phyloP scores from a whole-genome alignment of 1,284 basidiomycete genomes.

The Rhizoctonia solani region DNA sequence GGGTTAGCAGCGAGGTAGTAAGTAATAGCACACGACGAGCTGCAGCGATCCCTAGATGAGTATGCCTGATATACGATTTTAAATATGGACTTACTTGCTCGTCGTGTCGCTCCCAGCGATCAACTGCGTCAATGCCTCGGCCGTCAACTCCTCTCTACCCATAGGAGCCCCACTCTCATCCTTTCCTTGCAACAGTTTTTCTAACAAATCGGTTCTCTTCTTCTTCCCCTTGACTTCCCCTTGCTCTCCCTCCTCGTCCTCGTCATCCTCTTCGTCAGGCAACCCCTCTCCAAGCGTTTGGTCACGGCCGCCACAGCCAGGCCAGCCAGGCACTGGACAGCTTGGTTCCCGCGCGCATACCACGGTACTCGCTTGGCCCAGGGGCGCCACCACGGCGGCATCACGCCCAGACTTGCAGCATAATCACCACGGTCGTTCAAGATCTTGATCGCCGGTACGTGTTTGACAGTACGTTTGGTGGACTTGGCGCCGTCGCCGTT shows the following conservation, averaged over 20 bases:
- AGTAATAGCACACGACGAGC: conserved; percentile 83
- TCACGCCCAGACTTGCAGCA: conserved; percentile 79
- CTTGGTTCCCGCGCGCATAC: conserved; percentile 70
- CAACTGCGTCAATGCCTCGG: conserved; percentile 83
- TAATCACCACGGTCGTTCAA: conserved; percentile 90
- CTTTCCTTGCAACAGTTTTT: conserved; percentile 74
- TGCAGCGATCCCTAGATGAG: conserved; percentile 42
- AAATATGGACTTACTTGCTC: conserved; percentile 64
- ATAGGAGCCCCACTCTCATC: conserved; percentile 80
- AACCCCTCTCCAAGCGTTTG: conserved; percentile 61
- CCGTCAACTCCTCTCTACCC: conserved; percentile 80
- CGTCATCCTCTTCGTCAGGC: conserved; percentile 64
- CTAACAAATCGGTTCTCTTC: conserved; percentile 79
- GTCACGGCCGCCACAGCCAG: conserved; percentile 78
- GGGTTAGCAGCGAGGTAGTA: conserved; percentile 78
- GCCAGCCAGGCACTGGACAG: conserved; percentile 75
- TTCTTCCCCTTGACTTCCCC: conserved; percentile 77
- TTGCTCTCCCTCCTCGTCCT: conserved; percentile 79
- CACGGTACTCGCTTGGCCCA: conserved; percentile 69
- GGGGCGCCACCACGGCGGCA: conserved; percentile 75
- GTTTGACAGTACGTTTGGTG: conserved; percentile 49
- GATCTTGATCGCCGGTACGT: conserved; percentile 82
- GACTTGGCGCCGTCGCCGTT: conserved; percentile 13
- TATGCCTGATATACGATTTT: conserved; percentile 22
- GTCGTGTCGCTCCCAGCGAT: conserved; percentile 86